Evolutionary conservation across 2,329 filamentous ascomycete genomes (phyloP).

Genomic region (Sordariomycetes sp.): DNA sequence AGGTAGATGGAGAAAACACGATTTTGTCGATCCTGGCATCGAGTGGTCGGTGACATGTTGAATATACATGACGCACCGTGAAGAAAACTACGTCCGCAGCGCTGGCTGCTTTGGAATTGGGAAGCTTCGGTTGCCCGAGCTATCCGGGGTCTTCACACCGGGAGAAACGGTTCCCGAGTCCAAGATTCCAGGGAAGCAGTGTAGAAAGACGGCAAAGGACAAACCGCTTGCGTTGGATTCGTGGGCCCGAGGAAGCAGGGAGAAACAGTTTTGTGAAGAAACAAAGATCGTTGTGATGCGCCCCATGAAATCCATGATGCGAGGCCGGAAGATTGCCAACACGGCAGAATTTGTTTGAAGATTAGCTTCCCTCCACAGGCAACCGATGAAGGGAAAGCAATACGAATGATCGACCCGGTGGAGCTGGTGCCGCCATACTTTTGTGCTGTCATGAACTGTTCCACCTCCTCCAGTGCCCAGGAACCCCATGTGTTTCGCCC

Average conservation of each 20-base stretch:
- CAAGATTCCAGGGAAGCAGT: not conserved
- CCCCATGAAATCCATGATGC: not conserved
- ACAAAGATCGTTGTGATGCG: not conserved
- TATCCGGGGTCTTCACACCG: not conserved
- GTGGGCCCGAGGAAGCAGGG: not conserved
- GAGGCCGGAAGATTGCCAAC: not conserved
- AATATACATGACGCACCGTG: not conserved
- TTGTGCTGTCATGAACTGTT: not conserved
- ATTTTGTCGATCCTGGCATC: not conserved
- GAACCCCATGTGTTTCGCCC: constrained; percentile 1
- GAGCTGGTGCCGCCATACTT: not conserved
- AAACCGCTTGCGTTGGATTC: not conserved
- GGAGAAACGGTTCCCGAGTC: not conserved
- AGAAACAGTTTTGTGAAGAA: not conserved
- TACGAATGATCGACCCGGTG: not conserved
- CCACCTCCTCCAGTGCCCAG: not conserved
- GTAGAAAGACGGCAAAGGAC: not conserved
- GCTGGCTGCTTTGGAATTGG: not conserved
- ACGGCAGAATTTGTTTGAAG: not conserved
- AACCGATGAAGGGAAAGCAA: not conserved
- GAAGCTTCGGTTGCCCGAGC: too few relatives aligned
- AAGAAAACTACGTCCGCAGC: not conserved
- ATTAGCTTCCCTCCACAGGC: not conserved
- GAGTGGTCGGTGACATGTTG: not conserved
- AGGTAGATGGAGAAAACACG: not conserved